Evolutionary conservation across 352 stramenopile genomes (phyloP).

Genomic region (Pythium oligandrum): DNA sequence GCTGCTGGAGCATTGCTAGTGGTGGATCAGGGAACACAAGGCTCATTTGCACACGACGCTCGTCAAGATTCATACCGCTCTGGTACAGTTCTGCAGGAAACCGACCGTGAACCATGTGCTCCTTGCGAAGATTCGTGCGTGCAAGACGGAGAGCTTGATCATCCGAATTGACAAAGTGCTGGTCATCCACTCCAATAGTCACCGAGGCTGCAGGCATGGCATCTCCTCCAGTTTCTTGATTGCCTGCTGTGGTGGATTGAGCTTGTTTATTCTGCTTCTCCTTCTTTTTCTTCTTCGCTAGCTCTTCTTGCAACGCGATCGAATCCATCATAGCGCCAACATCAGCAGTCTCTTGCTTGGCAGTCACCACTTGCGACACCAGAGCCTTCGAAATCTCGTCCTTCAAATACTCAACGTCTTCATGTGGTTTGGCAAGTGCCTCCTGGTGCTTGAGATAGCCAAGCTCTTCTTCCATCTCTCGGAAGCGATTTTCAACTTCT

Average conservation of each 20-base stretch:
- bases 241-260: neutral
- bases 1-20: slow-evolving; percentile 33
- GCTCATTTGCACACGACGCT: slow-evolving; percentile 39
- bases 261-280: slow-evolving; percentile 5
- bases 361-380: slow-evolving; percentile 44
- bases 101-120: slow-evolving; percentile 58
- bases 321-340: slow-evolving; percentile 44
- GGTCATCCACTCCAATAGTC: slow-evolving; percentile 16
- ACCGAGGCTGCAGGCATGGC: neutral
- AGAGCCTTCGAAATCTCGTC: slow-evolving; percentile 64
- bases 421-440: slow-evolving; percentile 33
- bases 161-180: slow-evolving; percentile 48
- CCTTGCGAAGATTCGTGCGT: slow-evolving; percentile 27
- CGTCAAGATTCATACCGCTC: slow-evolving; percentile 59
- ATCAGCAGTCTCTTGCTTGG: slow-evolving; percentile 44
- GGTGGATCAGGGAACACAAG: slow-evolving; percentile 55
- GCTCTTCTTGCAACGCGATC: slow-evolving; percentile 55
- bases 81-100: slow-evolving; percentile 62
- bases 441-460: slow-evolving; percentile 54
- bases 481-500: slow-evolving; percentile 79
- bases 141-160: slow-evolving; percentile 24
- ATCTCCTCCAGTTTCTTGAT: slow-evolving; percentile 5
- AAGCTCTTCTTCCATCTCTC: slow-evolving; percentile 84
- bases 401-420: slow-evolving; percentile 53
- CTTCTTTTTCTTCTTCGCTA: slow-evolving; percentile 33